Evolutionary conservation across 2,329 filamentous ascomycete species (phyloP).

Genomic region (Cryphonectria japonica): DNA sequence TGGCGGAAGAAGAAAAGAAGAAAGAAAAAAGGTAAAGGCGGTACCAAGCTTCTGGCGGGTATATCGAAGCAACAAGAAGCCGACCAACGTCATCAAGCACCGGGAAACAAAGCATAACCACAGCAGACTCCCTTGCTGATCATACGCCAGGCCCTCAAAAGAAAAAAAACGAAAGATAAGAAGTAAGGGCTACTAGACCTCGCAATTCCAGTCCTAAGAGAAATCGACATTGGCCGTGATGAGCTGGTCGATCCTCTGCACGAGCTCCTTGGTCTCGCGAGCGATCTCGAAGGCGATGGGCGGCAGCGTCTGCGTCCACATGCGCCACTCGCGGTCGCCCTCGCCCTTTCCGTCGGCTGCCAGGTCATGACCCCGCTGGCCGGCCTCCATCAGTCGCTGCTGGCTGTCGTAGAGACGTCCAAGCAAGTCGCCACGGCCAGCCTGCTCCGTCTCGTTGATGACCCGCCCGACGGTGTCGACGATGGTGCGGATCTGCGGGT

Average conservation of each 20-base stretch:
- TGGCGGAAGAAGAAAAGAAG: not conserved
- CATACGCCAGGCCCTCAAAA: not conserved
- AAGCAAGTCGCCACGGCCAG: conserved; percentile 57
- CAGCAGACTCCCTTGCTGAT: not conserved
- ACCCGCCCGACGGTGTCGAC: conserved; percentile 72
- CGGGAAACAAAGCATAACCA: not conserved
- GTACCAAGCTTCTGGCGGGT: conserved; percentile 1
- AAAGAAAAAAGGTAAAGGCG: conserved; percentile 7
- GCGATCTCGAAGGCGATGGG: conserved; percentile 88
- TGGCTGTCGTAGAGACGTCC: conserved; percentile 65
- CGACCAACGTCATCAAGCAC: not conserved
- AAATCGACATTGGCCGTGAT: conserved; percentile 36
- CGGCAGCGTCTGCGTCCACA: conserved; percentile 72
- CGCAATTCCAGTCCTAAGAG: conserved; percentile 32
- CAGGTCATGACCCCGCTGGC: conserved; percentile 63
- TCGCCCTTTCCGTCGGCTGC: conserved; percentile 55
- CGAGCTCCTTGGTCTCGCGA: conserved; percentile 77
- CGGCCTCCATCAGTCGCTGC: conserved; percentile 66
- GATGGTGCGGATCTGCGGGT: conserved; percentile 72
- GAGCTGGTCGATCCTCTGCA: conserved; percentile 40
- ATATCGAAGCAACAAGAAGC: conserved; percentile 14
- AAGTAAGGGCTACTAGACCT: conserved; percentile 18
- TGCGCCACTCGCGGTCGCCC: conserved; percentile 60
- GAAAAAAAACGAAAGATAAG: not conserved
- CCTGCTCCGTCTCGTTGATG: conserved; percentile 65